These are phyloP conservation scores for Phytomonas sp. DNA, from an alignment of 208 protist genomes.

Conservation along the genomic window DNA sequence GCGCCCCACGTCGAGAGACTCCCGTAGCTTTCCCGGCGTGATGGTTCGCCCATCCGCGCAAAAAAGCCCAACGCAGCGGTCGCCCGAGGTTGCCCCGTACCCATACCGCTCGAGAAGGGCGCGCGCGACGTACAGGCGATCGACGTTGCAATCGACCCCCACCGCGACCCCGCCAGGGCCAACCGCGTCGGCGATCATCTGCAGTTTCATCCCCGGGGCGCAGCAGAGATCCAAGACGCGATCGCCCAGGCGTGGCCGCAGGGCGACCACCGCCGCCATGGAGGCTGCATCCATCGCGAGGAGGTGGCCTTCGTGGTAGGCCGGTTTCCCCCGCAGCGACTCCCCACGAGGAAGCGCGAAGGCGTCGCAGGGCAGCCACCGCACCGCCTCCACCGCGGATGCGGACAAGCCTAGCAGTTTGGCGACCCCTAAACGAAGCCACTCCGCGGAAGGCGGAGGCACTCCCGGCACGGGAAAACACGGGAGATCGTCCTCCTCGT, in stretches of 20 bases:
- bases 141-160: neutral
- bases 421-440: slow-evolving; percentile 11
- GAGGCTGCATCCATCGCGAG: slow-evolving; percentile 83
- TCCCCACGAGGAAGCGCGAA: slow-evolving; percentile 35
- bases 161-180: neutral
- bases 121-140: neutral
- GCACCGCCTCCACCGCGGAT: slow-evolving; percentile 20
- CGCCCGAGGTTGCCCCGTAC: neutral
- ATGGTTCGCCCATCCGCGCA: neutral
- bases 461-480: neutral
- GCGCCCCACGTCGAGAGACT: neutral
- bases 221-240: slow-evolving; percentile 81
- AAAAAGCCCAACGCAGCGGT: neutral
- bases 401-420: slow-evolving; percentile 18
- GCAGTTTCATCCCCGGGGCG: slow-evolving; percentile 82
- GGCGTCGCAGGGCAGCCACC: slow-evolving; percentile 54
- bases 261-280: slow-evolving; percentile 68
- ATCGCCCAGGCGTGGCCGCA: slow-evolving; percentile 46
- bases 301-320: slow-evolving; percentile 35
- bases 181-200: slow-evolving; percentile 54
- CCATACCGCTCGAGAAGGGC: neutral
- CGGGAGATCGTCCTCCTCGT: neutral
- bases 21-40: neutral
- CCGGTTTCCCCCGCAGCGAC: slow-evolving; percentile 16
- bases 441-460: neutral